Base-by-base conservation (phyloP, 2,329 filamentous ascomycete genomes). In the Xylariaceae sp. region DNA sequence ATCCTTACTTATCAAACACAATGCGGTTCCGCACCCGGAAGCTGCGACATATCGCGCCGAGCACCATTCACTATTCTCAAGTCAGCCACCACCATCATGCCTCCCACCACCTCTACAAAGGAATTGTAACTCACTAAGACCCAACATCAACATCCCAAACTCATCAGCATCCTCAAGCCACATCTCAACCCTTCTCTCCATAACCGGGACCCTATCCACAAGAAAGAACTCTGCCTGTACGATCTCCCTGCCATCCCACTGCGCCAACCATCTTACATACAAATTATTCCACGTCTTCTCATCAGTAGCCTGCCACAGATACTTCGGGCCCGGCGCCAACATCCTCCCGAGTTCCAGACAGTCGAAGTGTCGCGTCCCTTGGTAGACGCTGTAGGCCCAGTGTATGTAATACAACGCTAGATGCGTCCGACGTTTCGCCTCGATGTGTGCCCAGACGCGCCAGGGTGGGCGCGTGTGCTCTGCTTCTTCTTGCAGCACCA, bases 371-470 rank as follows among this genome's bases (percentile, higher is more conserved):
- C 60, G 61, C 6, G 65, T 49, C 11, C 58, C 51, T 44, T 71
- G 64, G 42, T 66, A 64, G 1, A 68, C 62, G n/a, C 65, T 62
- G 47, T 71, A 71, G 3, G 66, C 63, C 69, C 69, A 72, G 43
- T 71, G 64, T 9, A 72, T 47, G 6, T 67, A 57, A 43, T 69
- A 71, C 2, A 71, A 54, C 6, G 62, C 51, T 30, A 69, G 54
- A 1, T 70, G 56, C 2, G 67, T 63, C 30, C 69, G 78, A 11
- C 79, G 75, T 59, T 83, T 83, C 40, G 72, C 70, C 53, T 83
- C 81, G 56, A 84, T 71, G 58, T 81, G 58, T 9, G 70, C 48
- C 69, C 70, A 72, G 10, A 61, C 53, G 17, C 66, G 59, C 67
- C 66, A 72, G 2, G 47, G 33, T 14, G 69, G 70, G 6, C 60